Conservation (phyloP, 2,329 filamentous ascomycete species). For the Endothia cerciana region DNA sequence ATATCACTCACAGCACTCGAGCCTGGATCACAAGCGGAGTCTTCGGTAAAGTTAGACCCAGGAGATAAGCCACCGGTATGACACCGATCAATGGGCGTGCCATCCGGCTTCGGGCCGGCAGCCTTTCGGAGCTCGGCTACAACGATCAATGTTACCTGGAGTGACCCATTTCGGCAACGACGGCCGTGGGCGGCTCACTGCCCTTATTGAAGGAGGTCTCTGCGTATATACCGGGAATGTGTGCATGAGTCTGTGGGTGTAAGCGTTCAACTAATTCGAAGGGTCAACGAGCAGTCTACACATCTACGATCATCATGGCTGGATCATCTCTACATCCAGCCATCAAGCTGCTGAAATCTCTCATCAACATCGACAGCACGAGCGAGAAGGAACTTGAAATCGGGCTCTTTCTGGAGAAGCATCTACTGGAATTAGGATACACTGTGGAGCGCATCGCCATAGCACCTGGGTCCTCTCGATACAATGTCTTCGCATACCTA, state of each 20-base stretch:
- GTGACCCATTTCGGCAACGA: background rate
- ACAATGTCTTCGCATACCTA: constrained; percentile 46
- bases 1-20: background rate
- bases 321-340: constrained; percentile 7
- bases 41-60: background rate
- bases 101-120: background rate
- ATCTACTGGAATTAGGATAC: constrained; percentile 14
- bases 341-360: constrained; percentile 12
- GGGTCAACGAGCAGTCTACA: background rate
- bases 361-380: constrained; percentile 21
- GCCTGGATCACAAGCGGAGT: background rate
- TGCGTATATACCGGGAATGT: background rate
- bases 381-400: constrained; percentile 23
- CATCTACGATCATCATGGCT: background rate
- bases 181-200: too few relatives aligned
- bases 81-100: background rate
- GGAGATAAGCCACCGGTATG: background rate
- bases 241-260: background rate
- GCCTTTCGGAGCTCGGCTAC: background rate
- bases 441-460: constrained; percentile 21
- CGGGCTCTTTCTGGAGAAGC: constrained; percentile 17
- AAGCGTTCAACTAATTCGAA: background rate
- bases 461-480: constrained; percentile 34
- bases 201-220: background rate
- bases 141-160: background rate